Evolutionary conservation across 2,329 filamentous ascomycete species (phyloP).

Genomic region (Diaporthe capsici): DNA sequence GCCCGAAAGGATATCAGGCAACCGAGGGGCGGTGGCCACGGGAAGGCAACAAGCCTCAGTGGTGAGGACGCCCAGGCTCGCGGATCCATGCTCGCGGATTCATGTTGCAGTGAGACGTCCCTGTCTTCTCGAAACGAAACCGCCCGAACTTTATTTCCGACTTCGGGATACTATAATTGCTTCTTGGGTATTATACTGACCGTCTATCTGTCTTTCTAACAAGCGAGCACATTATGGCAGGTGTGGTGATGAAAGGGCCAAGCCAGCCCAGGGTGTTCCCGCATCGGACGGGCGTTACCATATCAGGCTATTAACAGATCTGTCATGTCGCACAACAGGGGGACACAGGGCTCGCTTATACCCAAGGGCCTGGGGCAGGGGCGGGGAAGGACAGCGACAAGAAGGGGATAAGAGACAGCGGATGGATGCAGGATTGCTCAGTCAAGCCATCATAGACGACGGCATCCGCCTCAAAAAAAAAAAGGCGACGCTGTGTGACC

Average conservation of each 20-base stretch:
- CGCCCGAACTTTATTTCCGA: background rate
- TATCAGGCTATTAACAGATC: background rate
- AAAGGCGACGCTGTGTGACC: conserved; percentile 26
- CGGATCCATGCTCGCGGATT: background rate
- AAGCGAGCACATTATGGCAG: background rate
- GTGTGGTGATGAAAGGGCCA: conserved; percentile 8
- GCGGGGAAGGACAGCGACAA: background rate
- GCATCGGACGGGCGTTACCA: background rate
- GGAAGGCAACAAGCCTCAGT: conserved; percentile 19
- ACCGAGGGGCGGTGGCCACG: background rate
- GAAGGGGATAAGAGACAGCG: background rate
- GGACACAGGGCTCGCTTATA: conserved; percentile 33
- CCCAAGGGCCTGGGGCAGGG: conserved; percentile 10
- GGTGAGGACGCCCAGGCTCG: conserved; percentile 23
- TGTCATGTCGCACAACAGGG: conserved; percentile 36
- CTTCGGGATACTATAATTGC: background rate
- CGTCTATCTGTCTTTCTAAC: background rate
- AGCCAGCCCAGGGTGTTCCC: conserved; percentile 12
- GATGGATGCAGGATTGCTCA: background rate
- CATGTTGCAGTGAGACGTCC: background rate
- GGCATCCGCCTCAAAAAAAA: background rate
- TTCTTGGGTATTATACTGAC: background rate
- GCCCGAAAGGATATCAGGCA: conserved; percentile 2
- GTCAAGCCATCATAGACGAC: conserved; percentile 16
- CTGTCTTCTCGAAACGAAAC: conserved; percentile 13